These are phyloP conservation scores for Phytophthora pisi DNA, from an alignment of 352 stramenopile species.

Conservation along the genomic window DNA sequence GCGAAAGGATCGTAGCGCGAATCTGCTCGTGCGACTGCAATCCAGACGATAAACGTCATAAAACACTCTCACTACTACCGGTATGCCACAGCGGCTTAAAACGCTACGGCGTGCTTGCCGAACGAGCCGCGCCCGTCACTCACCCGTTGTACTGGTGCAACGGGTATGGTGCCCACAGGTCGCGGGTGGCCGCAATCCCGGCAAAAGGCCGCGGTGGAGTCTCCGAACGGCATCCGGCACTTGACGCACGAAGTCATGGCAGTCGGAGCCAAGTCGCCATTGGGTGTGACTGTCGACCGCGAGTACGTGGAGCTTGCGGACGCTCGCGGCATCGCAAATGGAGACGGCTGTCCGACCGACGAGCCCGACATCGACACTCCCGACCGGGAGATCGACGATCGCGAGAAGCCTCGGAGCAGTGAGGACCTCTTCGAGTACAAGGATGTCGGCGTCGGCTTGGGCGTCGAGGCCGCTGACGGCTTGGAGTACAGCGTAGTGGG, in stretches of 20 bases:
- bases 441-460: constrained; percentile 29
- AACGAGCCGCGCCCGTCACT: constrained; percentile 22
- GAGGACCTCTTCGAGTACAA: constrained; percentile 37
- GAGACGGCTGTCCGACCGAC: constrained; percentile 28
- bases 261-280: constrained; percentile 5
- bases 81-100: constrained; percentile 13
- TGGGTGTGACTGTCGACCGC: constrained; percentile 9
- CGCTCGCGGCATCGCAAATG: constrained; percentile 29
- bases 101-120: constrained; percentile 30
- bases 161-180: constrained; percentile 18
- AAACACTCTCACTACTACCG: neutral
- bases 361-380: constrained; percentile 23
- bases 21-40: neutral
- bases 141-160: constrained; percentile 18
- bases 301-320: constrained; percentile 21
- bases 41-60: constrained; percentile 7
- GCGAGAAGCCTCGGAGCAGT: constrained; percentile 23
- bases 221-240: constrained; percentile 58
- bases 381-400: constrained; percentile 30
- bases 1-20: neutral
- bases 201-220: constrained; percentile 64
- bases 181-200: constrained; percentile 76
- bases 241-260: constrained; percentile 47
- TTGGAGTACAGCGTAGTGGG: constrained; percentile 35
- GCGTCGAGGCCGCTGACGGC: constrained; percentile 19